Conservation (phyloP, 148 eudicot species). For the Suaeda aralocaspica region DNA sequence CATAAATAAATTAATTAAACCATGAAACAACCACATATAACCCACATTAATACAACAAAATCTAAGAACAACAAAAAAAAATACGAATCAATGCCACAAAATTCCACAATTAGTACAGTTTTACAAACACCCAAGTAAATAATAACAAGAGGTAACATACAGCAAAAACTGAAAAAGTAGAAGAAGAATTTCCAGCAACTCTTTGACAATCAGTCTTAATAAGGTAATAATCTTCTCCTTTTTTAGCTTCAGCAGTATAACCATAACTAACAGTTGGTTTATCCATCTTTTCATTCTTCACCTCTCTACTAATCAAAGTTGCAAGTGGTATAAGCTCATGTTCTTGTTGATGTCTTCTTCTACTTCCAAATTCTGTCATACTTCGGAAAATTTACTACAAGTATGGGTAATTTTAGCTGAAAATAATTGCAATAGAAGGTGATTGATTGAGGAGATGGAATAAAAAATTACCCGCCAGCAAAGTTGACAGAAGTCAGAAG, state of each 20-base stretch:
- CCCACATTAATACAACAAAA: not conserved
- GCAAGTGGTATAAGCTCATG: slow-evolving; percentile 66
- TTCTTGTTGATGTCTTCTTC: slow-evolving; percentile 39
- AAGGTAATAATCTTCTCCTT: slow-evolving; percentile 78
- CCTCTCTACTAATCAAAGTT: slow-evolving; percentile 57
- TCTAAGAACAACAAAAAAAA: not conserved
- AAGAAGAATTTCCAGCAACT: slow-evolving; percentile 61
- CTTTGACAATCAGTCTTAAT: slow-evolving; percentile 76
- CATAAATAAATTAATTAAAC: not conserved
- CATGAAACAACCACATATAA: not conserved
- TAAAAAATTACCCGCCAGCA: slow-evolving; percentile 16
- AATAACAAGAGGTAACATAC: slow-evolving; percentile 34
- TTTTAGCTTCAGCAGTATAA: slow-evolving; percentile 66
- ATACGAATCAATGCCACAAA: not conserved
- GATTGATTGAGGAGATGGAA: not conserved
- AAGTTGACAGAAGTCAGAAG: slow-evolving; percentile 17
- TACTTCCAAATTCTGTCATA: not conserved
- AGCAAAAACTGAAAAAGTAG: slow-evolving; percentile 72
- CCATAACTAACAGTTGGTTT: slow-evolving; percentile 67
- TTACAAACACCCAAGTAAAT: not conserved
- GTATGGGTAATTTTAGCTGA: not conserved
- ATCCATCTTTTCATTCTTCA: slow-evolving; percentile 73
- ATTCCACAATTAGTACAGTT: not conserved
- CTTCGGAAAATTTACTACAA: not conserved
- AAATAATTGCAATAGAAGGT: not conserved